Base-by-base conservation (phyloP, 176 grass and related monocot species). In the Oryza meridionalis region DNA sequence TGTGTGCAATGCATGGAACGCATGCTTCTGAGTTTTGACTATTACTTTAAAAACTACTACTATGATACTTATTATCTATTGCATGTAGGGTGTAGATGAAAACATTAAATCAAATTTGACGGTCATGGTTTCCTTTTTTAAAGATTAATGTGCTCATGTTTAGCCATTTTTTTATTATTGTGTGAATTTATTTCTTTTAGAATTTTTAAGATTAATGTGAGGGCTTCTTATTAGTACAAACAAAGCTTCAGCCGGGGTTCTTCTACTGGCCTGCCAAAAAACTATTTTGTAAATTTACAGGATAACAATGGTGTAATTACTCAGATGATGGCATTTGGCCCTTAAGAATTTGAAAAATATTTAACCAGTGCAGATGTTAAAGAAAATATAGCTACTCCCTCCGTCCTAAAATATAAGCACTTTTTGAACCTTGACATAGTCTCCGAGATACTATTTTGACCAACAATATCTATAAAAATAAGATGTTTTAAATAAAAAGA, bases 311-410 rank as follows among this genome's bases (percentile, higher is more conserved):
- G 53, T 71, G 19, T 5, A 72, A 42, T 62, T 6, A 14, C 38
- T 12, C 53, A 32, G 9, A 25, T 40, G 17, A 82, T 82, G 9
- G 26, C 17, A 73, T 49, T 46, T 21, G 31, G 16, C 53, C 67
- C 43, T n/a, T 81, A 55, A 29, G 47, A 45, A 63, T 31, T 72
- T 45, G 53, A 72, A 82, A 82, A 72, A 58, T 25, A n/a, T 59
- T 19, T 32, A 61, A 6, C n/a, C 38, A 47, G 44, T 64, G 17
- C 25, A 64, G 24, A 35, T 37, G 9, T 33, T 51, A 69, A 70
- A 72, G 55, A 77, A 44, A 44, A 65, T 4, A 29, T 19, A 45
- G 11, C n/a, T 37, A 31, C 29, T 31, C 29, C 29, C 29, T 31
- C 29, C 29, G 29, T 31, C 29, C 29, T 31, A 31, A 31, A 31